Conservation (phyloP, 306 rosid genomes). For the Quercus agrifolia region DNA sequence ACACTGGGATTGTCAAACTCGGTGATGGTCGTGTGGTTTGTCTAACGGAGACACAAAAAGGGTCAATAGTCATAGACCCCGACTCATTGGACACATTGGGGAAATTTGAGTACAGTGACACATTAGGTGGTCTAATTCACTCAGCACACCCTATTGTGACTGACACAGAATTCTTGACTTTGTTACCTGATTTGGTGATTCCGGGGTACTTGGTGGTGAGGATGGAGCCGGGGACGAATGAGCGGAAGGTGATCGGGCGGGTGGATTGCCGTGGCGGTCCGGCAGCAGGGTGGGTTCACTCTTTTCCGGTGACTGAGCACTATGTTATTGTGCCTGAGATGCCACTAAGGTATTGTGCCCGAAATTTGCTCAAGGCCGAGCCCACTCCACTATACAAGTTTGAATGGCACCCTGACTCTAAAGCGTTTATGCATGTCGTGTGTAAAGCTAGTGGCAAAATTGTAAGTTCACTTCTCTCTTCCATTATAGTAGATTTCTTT, state of each 20-base stretch:
- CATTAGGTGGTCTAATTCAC: constrained; percentile 80
- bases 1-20: constrained; percentile 77
- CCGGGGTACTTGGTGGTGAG: constrained; percentile 75
- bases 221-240: constrained; percentile 75
- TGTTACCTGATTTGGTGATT: constrained; percentile 73
- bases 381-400: constrained; percentile 91
- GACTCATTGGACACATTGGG: constrained; percentile 63
- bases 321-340: constrained; percentile 81
- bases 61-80: constrained; percentile 75
- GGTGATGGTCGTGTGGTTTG: constrained; percentile 91
- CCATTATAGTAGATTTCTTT: not conserved
- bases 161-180: constrained; percentile 60
- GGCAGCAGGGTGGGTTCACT: constrained; percentile 89
- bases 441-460: constrained; percentile 78
- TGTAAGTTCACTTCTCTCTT: constrained; percentile 33
- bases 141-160: constrained; percentile 95
- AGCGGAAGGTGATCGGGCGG: constrained; percentile 70
- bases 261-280: constrained; percentile 69
- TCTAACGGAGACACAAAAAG: constrained; percentile 89
- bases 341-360: constrained; percentile 80
- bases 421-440: constrained; percentile 73
- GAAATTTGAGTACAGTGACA: constrained; percentile 70
- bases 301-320: constrained; percentile 77
- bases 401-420: constrained; percentile 77
- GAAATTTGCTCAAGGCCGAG: constrained; percentile 79